phyloP scores from a whole-genome alignment of 2,329 filamentous ascomycete species.

The Cladosporium sp. region DNA sequence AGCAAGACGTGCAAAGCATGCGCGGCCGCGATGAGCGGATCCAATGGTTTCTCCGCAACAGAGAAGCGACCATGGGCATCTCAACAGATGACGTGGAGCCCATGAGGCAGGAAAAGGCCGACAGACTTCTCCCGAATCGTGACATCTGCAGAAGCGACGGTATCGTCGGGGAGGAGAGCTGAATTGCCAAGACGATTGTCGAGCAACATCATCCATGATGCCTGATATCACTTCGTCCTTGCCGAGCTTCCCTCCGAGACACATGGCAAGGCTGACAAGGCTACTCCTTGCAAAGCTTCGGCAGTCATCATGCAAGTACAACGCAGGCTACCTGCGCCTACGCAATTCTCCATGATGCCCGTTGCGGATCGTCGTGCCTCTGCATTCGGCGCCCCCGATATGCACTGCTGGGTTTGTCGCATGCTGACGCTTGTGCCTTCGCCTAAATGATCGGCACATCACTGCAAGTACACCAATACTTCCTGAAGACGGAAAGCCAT shows the following conservation, averaged over 20 bases:
- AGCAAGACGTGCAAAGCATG: constrained; percentile 48
- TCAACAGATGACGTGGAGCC: constrained; percentile 36
- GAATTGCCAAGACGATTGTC: not conserved
- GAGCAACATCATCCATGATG: not conserved
- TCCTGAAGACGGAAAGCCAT: not conserved
- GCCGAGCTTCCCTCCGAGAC: not conserved
- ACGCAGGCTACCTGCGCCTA: not conserved
- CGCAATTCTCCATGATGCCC: not conserved
- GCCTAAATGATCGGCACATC: not conserved
- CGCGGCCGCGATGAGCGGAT: constrained; percentile 55
- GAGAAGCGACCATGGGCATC: constrained; percentile 54
- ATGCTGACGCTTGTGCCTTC: constrained; percentile 3
- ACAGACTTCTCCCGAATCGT: constrained; percentile 41
- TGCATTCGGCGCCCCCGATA: not conserved
- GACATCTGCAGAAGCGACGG: constrained; percentile 45
- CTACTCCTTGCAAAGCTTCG: not conserved
- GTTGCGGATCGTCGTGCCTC: not conserved
- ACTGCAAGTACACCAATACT: not conserved
- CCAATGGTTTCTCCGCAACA: constrained; percentile 69
- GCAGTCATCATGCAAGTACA: constrained; percentile 9
- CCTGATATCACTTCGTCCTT: not conserved
- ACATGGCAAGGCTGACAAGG: not conserved
- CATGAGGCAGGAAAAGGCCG: constrained; percentile 43
- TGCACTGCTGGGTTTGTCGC: not conserved
- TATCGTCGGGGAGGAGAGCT: constrained; percentile 19